A percentile compares a stretch with the other conserved stretches of the same genome.
Evolutionary conservation across 495 filamentous ascomycete genomes (phyloP).

Genomic region (Penicillium taxi): DNA sequence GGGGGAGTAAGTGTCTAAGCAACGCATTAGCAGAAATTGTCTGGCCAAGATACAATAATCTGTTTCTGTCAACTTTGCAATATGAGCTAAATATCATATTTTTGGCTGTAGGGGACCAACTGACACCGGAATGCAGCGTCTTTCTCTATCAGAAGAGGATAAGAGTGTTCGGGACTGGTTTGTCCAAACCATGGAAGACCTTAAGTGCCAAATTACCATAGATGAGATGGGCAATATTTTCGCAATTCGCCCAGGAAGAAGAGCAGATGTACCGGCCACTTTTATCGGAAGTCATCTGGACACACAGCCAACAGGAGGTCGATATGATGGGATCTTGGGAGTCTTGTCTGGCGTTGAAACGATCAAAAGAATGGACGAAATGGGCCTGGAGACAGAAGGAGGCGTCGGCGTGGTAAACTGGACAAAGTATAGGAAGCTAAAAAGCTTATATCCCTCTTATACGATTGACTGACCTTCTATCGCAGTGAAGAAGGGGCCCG

Average conservation of each 20-base stretch:
- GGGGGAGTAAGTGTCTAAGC: slow-evolving; percentile 46
- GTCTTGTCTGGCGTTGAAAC: slow-evolving; percentile 65
- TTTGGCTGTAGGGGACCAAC: slow-evolving; percentile 36
- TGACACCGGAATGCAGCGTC: slow-evolving; percentile 59
- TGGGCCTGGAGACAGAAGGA: slow-evolving; percentile 60
- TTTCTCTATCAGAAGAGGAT: slow-evolving; percentile 63
- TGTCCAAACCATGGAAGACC: slow-evolving; percentile 50
- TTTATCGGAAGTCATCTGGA: slow-evolving; percentile 70
- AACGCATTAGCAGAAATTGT: no score
- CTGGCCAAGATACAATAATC: no score
- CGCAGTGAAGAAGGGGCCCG: slow-evolving; percentile 66
- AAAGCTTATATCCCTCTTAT: no score
- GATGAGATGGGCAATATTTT: slow-evolving; percentile 74
- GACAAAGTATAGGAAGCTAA: slow-evolving; percentile 74
- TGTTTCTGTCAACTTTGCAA: no score
- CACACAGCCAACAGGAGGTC: slow-evolving; percentile 68
- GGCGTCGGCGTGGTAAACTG: slow-evolving; percentile 70
- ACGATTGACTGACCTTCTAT: no score
- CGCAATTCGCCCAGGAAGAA: slow-evolving; percentile 55
- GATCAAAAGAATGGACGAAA: slow-evolving; percentile 59
- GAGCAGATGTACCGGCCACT: slow-evolving; percentile 49
- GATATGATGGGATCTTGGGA: slow-evolving; percentile 70
- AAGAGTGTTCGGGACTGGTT: slow-evolving; percentile 72
- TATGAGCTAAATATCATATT: background rate
- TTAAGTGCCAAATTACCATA: slow-evolving; percentile 55